phyloP scores from a whole-genome alignment of 2,329 filamentous ascomycete species.

The Tolypocladium amazonense region DNA sequence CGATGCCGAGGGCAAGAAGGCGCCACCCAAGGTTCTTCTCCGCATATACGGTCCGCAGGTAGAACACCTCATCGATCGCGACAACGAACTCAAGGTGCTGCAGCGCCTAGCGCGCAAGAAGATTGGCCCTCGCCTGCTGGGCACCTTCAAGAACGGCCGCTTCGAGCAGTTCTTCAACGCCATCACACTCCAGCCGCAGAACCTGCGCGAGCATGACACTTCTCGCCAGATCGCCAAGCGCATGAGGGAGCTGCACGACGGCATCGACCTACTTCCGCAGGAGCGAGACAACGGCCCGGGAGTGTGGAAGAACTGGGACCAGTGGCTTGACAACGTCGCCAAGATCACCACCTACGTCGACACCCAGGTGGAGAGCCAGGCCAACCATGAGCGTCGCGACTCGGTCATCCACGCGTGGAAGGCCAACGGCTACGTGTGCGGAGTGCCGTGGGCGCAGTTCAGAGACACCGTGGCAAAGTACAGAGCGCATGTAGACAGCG shows the following conservation, averaged over 20 bases:
- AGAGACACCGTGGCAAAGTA: slow-evolving; percentile 66
- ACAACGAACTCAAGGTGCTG: slow-evolving; percentile 79
- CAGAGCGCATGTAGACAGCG: slow-evolving; percentile 58
- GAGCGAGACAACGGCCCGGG: slow-evolving; percentile 72
- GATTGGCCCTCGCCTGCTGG: slow-evolving; percentile 83
- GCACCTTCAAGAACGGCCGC: slow-evolving; percentile 87
- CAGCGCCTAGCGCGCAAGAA: slow-evolving; percentile 79
- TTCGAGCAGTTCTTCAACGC: slow-evolving; percentile 95
- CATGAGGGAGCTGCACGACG: slow-evolving; percentile 92
- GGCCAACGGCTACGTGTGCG: slow-evolving; percentile 65
- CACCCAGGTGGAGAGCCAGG: slow-evolving; percentile 42
- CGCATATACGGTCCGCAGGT: slow-evolving; percentile 93
- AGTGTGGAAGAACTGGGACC: slow-evolving; percentile 91
- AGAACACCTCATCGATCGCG: slow-evolving; percentile 88
- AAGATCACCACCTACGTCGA: slow-evolving; percentile 48
- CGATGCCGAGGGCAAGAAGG: slow-evolving; percentile 29
- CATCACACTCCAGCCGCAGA: slow-evolving; percentile 62
- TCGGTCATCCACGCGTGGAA: slow-evolving; percentile 46
- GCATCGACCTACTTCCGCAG: slow-evolving; percentile 71
- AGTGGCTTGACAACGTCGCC: slow-evolving; percentile 63
- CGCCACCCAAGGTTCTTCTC: slow-evolving; percentile 63
- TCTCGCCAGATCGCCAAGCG: slow-evolving; percentile 92
- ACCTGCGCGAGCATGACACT: slow-evolving; percentile 71
- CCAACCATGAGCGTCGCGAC: slow-evolving; percentile 10
- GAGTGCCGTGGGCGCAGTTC: slow-evolving; percentile 74